Evolutionary conservation across 1,284 basidiomycete species (phyloP).

Genomic region (Kwoniella shivajii): DNA sequence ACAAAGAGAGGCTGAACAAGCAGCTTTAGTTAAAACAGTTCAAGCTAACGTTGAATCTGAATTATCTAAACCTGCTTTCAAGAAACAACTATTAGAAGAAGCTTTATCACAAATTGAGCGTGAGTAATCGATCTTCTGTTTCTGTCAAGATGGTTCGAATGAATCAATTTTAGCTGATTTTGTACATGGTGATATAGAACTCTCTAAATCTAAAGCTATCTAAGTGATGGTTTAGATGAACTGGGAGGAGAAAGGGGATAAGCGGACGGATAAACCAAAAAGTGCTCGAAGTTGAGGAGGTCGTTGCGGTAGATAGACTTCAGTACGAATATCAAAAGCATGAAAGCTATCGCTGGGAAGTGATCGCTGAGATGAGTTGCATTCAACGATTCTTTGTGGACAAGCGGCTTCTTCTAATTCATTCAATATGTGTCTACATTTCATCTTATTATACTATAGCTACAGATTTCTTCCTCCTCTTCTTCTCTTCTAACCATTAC

Average conservation of each 20-base stretch:
- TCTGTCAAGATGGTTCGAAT: too few species aligned
- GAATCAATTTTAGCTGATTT: too few species aligned
- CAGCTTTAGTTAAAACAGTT: conserved; percentile 81
- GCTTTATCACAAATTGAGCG: conserved; percentile 91
- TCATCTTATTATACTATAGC: background rate
- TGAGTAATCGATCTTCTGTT: conserved; percentile 71
- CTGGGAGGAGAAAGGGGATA: background rate
- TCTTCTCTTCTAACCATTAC: background rate
- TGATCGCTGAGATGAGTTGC: too few species aligned
- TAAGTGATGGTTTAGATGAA: conserved; percentile 44
- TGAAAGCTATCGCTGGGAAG: conserved; percentile 2
- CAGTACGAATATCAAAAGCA: conserved; percentile 5
- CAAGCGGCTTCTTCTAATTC: background rate
- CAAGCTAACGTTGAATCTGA: conserved; percentile 81
- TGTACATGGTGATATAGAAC: too few species aligned
- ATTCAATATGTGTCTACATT: background rate
- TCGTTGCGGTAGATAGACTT: conserved; percentile 3
- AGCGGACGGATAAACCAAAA: background rate
- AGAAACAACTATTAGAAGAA: conserved; percentile 83
- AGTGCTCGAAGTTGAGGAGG: conserved; percentile 2
- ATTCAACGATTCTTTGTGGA: too few species aligned
- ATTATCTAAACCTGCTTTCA: conserved; percentile 86
- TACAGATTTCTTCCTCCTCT: background rate
- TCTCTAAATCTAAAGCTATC: conserved; percentile 72
- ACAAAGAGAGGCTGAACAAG: conserved; percentile 93